A percentile compares a stretch with the other conserved stretches of the same genome.
Conservation (phyloP, 2,329 filamentous ascomycete genomes). For the Trichoderma lentiforme region DNA sequence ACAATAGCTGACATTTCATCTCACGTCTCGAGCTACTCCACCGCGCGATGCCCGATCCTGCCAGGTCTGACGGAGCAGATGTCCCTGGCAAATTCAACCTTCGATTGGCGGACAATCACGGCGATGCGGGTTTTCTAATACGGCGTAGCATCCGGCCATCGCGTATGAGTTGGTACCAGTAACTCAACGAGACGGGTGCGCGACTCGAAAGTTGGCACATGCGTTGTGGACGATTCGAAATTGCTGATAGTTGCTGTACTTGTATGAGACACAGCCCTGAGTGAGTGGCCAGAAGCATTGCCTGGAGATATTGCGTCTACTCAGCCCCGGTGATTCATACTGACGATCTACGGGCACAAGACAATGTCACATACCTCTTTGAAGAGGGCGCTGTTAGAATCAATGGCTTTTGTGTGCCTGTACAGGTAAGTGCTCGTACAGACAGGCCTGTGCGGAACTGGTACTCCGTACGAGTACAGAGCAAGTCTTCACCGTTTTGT, state of each 20-base stretch:
- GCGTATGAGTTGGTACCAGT: not conserved
- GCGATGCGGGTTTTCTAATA: not conserved
- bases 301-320: not conserved
- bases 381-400: not conserved
- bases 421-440: not conserved
- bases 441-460: not conserved
- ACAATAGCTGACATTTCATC: constrained; percentile 6
- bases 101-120: not conserved
- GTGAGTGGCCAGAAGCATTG: not conserved
- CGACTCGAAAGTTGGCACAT: not conserved
- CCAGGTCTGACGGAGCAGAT: not conserved
- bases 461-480: not conserved
- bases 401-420: not conserved
- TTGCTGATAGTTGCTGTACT: not conserved
- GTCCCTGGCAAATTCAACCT: not conserved
- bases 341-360: not conserved
- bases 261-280: not conserved
- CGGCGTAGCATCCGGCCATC: not conserved
- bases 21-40: not conserved
- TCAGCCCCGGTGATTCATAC: not conserved
- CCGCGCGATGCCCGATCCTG: constrained; percentile 3
- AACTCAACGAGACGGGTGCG: not conserved
- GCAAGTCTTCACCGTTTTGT: not conserved
- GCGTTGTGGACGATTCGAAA: not conserved
- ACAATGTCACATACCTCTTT: not conserved